A percentile compares a stretch with the other conserved stretches of the same genome.
Conservation (phyloP, 768 basidiomycete species). For the Mycena sanguinolenta region DNA sequence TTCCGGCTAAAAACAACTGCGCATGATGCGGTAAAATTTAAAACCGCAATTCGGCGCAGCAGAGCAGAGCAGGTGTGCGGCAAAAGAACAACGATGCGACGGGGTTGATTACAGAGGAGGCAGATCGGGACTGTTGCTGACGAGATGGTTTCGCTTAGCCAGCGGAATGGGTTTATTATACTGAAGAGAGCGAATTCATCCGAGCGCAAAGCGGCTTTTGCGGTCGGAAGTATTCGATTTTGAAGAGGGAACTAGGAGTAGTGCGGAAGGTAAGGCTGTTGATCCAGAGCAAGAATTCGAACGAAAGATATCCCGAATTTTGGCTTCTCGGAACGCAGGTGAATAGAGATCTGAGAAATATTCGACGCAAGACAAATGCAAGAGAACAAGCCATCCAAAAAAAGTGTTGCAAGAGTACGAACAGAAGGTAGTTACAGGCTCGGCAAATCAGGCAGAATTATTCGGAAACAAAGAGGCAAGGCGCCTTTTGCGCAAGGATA, state of each 20-base stretch:
- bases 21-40: conserved; percentile 71
- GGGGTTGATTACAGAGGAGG: no score
- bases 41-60: conserved; percentile 76
- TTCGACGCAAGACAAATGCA: no score
- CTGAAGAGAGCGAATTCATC: conserved; percentile 81
- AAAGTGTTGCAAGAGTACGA: conserved; percentile 46
- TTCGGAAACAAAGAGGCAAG: not conserved
- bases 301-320: conserved; percentile 48
- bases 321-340: no score
- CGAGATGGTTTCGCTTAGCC: conserved; percentile 70
- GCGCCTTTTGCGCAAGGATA: no score
- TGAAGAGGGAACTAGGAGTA: not conserved
- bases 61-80: conserved; percentile 71
- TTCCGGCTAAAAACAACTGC: conserved; percentile 69
- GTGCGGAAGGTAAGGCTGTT: not conserved
- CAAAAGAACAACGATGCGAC: no score
- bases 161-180: conserved; percentile 76
- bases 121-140: no score
- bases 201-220: conserved; percentile 52
- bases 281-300: not conserved
- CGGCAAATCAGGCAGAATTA: conserved; percentile 48
- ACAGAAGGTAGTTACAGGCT: conserved; percentile 68
- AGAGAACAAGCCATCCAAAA: conserved; percentile 54
- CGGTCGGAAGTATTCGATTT: conserved; percentile 15
- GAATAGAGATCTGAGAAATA: conserved; percentile 73